A percentile compares a stretch with the other conserved stretches of the same genome.
phyloP scores from a whole-genome alignment of 441 rosid species.

The Raphanus hybrid region DNA sequence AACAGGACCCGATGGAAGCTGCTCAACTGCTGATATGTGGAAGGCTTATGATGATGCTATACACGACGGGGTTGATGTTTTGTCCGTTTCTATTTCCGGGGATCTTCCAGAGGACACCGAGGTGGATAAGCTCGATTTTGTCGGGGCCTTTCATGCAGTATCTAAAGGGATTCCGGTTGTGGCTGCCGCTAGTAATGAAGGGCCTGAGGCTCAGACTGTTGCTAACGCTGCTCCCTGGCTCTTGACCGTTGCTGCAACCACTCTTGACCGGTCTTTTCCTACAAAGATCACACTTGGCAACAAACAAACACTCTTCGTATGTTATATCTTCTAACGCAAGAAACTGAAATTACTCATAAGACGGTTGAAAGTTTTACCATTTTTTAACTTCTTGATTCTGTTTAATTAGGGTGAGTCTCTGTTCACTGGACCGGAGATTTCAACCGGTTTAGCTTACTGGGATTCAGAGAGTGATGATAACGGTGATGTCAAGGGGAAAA shows the following conservation, averaged over 20 bases:
- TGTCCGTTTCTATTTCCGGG: conserved; percentile 65
- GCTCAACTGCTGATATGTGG: conserved; percentile 53
- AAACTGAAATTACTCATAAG: neutral
- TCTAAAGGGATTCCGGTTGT: conserved; percentile 66
- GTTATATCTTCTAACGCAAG: neutral
- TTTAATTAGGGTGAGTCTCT: conserved; percentile 32
- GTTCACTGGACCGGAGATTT: conserved; percentile 36
- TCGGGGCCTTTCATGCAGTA: conserved; percentile 71
- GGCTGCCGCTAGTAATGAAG: conserved; percentile 66
- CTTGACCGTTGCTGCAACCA: conserved; percentile 70
- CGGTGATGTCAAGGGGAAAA: conserved; percentile 31
- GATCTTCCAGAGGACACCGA: conserved; percentile 46
- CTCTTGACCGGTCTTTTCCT: conserved; percentile 58
- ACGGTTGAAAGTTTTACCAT: neutral
- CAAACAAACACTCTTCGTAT: conserved; percentile 6
- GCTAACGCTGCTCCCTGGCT: conserved; percentile 70
- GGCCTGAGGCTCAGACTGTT: conserved; percentile 43
- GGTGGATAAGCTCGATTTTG: conserved; percentile 49
- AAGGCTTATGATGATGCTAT: conserved; percentile 65
- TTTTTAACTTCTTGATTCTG: neutral
- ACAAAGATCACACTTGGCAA: conserved; percentile 47
- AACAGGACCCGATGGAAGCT: conserved; percentile 17
- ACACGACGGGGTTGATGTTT: conserved; percentile 60
- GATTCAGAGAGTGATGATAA: neutral
- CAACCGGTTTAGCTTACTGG: conserved; percentile 23